Base-by-base conservation (phyloP, 202 grass and related monocot species). In the Brachypodium distachyon region DNA sequence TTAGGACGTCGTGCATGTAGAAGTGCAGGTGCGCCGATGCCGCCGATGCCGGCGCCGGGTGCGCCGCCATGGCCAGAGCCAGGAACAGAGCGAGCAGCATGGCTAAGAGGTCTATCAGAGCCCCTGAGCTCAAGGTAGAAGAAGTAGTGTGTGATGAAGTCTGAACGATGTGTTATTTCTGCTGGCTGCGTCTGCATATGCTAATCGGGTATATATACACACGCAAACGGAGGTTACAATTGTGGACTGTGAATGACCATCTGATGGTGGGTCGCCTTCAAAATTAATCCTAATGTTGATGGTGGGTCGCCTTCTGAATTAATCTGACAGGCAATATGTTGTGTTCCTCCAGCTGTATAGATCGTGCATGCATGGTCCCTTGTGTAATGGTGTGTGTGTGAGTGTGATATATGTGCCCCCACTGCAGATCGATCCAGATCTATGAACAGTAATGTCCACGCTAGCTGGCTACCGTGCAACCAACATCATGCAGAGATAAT, bases 1-100 rank as follows among this genome's bases (percentile, higher is more conserved):
- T 74, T 9, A 80, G 33, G 2, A 73, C 60, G 83, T 90, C 87
- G 36, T 90, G 83, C 74, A 86, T 22, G 78, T 57, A 90, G 74
- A 90, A 90, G 72, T 90, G 87, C n/a, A 90, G 78, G 70, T 79
- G 87, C 21, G 70, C 79, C 3, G 43, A 54, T 12, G 71, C 77
- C 36, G 34, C 72, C 3, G 81, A 36, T n/a, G 29, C 65, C 3
- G 76, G 49, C 13, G 28, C 76, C 28, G 48, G 73, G 7, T 9
- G 60, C 55, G 64, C 53, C 67, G 40, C 67, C 70, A 23, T 62
- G 29, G 58, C 22, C 58, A 61, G 22, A 70, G 64, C 57, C 72
- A 10, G 16, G 3, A 70, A 7, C 53, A 77, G 5, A 0, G 78
- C 73, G 6, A 76, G 38, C 22, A 73, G 14, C 23, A 50, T 0